phyloP scores from a whole-genome alignment of 2,329 filamentous ascomycete genomes.

The Neurospora sp. region DNA sequence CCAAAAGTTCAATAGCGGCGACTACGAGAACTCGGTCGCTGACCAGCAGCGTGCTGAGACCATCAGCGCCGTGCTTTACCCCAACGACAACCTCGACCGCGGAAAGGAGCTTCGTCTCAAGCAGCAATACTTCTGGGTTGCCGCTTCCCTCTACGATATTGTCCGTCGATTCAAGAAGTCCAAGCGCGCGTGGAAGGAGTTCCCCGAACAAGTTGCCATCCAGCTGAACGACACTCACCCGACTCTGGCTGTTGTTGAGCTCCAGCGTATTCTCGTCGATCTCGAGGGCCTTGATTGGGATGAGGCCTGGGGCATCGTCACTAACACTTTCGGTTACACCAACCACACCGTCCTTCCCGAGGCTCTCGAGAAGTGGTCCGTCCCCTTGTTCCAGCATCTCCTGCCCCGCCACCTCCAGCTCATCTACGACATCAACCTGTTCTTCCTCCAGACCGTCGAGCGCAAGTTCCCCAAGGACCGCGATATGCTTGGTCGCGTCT shows the following conservation, averaged over 20 bases:
- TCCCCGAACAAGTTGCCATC: slow-evolving; percentile 90
- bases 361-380: slow-evolving; percentile 96
- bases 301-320: slow-evolving; percentile 76
- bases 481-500: slow-evolving; percentile 78
- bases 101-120: slow-evolving; percentile 96
- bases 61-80: slow-evolving; percentile 93
- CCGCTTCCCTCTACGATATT: slow-evolving; percentile 91
- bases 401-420: slow-evolving; percentile 92
- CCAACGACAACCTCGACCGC: slow-evolving; percentile 92
- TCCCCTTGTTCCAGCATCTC: slow-evolving; percentile 82
- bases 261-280: slow-evolving; percentile 87
- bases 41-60: slow-evolving; percentile 98
- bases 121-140: slow-evolving; percentile 99
- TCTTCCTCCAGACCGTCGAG: slow-evolving; percentile 86
- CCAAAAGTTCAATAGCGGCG: slow-evolving; percentile 97
- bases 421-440: slow-evolving; percentile 96
- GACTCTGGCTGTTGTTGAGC: slow-evolving; percentile 88
- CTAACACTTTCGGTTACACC: slow-evolving; percentile 81
- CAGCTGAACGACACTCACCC: slow-evolving; percentile 98
- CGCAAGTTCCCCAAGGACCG: slow-evolving; percentile 81
- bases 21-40: slow-evolving; percentile 96
- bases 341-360: slow-evolving; percentile 98
- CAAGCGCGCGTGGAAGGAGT: slow-evolving; percentile 81
- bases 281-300: slow-evolving; percentile 89
- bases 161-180: slow-evolving; percentile 97